Evolutionary conservation across 306 rosid species (phyloP).

Genomic region (Begonia peltatifolia): DNA sequence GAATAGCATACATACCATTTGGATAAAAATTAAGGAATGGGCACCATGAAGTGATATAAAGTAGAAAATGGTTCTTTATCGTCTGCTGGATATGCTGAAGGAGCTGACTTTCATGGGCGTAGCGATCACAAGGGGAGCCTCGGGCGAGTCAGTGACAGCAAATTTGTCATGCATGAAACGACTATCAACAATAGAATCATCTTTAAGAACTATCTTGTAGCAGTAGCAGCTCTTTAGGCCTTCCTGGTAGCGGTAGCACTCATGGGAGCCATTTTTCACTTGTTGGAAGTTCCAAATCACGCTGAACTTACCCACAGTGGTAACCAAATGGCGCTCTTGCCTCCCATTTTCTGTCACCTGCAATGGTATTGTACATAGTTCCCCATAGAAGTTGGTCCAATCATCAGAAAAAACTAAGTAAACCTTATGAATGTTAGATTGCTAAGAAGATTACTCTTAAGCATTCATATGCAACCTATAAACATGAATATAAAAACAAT

Average conservation of each 20-base stretch:
- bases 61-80: not conserved
- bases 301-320: conserved; percentile 94
- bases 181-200: conserved; percentile 89
- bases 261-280: conserved; percentile 81
- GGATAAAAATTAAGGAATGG: too few species aligned
- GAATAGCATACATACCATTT: too few species aligned
- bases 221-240: conserved; percentile 97
- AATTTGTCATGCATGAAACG: conserved; percentile 93
- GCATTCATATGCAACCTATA: not conserved
- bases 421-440: not conserved
- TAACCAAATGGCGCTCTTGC: conserved; percentile 95
- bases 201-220: conserved; percentile 89
- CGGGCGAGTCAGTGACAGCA: conserved; percentile 85
- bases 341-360: conserved; percentile 93
- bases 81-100: not conserved
- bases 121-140: conserved; percentile 93
- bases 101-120: conserved; percentile 98
- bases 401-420: not conserved
- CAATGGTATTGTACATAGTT: not conserved
- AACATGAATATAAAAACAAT: not conserved
- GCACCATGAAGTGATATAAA: too few species aligned
- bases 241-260: conserved; percentile 77
- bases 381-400: not conserved
- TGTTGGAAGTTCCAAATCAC: conserved; percentile 98
- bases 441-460: not conserved